Percentiles rank a stretch among this genome's conserved stretches.
Conservation (phyloP, 257 asterid genomes). For the Parsonsia alboflavescens region DNA sequence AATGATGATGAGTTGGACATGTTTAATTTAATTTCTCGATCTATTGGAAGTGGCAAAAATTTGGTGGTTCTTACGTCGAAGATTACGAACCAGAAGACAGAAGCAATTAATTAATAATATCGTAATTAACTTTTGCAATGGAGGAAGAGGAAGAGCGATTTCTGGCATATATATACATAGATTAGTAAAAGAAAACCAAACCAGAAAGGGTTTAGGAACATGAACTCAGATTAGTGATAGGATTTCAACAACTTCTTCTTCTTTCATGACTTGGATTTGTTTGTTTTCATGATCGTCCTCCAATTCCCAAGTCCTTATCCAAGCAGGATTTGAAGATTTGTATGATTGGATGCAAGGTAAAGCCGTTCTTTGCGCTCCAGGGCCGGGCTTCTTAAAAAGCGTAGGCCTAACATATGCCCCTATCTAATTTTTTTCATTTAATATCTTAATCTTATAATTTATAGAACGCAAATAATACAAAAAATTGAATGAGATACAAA, state of each 20-base stretch:
- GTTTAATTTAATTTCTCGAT: not conserved
- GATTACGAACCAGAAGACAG: no score
- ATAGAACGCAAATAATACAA: no score
- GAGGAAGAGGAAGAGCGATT: not conserved
- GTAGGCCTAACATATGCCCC: no score
- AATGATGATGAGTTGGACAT: not conserved
- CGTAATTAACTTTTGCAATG: not conserved
- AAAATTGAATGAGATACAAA: no score
- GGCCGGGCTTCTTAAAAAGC: no score
- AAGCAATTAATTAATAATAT: no score
- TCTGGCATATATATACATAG: not conserved
- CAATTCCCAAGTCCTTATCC: not conserved
- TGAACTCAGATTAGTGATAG: not conserved
- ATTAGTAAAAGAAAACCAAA: not conserved
- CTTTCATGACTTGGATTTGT: not conserved
- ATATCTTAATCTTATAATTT: no score
- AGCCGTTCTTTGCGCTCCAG: no score
- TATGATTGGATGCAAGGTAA: no score
- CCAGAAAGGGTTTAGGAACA: no score
- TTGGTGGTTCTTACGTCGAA: not conserved
- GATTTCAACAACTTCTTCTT: not conserved
- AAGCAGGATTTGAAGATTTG: not conserved
- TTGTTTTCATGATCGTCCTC: no score
- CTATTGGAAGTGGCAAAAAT: not conserved
- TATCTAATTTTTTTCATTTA: no score